Percentiles rank a stretch among this genome's conserved stretches.
These are phyloP conservation scores for Hydnum rufescens DNA, from an alignment of 768 basidiomycete genomes.

Conservation along the genomic window DNA sequence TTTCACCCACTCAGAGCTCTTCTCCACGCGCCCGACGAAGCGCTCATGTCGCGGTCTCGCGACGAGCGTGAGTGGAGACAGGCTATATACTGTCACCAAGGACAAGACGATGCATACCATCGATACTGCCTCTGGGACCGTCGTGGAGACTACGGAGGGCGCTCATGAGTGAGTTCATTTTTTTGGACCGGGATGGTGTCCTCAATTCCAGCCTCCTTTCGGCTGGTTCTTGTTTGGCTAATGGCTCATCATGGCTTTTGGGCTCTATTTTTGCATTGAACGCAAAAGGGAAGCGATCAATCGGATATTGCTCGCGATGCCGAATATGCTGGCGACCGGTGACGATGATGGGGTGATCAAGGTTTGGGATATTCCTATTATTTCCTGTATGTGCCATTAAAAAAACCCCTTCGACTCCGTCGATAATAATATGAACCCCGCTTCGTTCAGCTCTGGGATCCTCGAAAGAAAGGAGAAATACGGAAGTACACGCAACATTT, in stretches of 20 bases:
- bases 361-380: conserved; percentile 27
- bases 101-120: conserved; percentile 50
- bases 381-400: not conserved
- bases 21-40: conserved; percentile 56
- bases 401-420: not conserved
- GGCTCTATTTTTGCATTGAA: not conserved
- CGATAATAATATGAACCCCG: not conserved
- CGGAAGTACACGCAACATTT: conserved; percentile 70
- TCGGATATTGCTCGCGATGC: conserved; percentile 51
- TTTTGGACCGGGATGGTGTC: not conserved
- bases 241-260: too few species aligned
- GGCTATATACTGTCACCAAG: conserved; percentile 66
- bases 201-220: too few species aligned
- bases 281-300: conserved; percentile 57
- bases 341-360: conserved; percentile 93
- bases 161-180: conserved; percentile 45
- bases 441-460: conserved; percentile 68
- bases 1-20: conserved; percentile 28
- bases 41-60: conserved; percentile 63
- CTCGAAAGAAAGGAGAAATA: conserved; percentile 41
- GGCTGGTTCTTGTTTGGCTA: too few species aligned
- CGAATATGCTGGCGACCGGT: conserved; percentile 61
- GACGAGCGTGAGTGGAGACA: conserved; percentile 43
- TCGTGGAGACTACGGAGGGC: conserved; percentile 29
- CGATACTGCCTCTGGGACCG: conserved; percentile 38